These are phyloP conservation scores for Raphanus hybrid DNA, from an alignment of 441 rosid genomes.

Conservation along the genomic window DNA sequence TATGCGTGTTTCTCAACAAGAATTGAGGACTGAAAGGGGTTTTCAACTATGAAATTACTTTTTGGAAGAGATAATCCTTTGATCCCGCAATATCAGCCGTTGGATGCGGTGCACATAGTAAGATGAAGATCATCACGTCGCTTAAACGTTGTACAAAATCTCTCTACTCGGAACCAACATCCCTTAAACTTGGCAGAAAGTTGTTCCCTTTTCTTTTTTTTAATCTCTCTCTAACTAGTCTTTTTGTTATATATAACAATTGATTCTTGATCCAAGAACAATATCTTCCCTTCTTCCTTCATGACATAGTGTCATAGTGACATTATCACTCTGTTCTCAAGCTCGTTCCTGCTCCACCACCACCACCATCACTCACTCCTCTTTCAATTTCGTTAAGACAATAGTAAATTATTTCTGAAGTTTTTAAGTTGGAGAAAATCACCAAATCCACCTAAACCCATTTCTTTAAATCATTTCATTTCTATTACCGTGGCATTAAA, in stretches of 20 bases:
- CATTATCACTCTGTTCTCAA: slow-evolving; percentile 24
- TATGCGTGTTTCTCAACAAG: background rate
- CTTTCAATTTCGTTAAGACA: slow-evolving; percentile 21
- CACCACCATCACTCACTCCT: slow-evolving; percentile 31
- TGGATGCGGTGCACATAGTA: slow-evolving; percentile 26
- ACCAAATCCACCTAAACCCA: slow-evolving; percentile 41
- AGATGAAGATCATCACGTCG: slow-evolving; percentile 21
- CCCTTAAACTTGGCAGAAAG: slow-evolving; percentile 20
- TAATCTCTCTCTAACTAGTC: background rate
- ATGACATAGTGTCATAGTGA: slow-evolving; percentile 14
- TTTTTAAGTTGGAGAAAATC: background rate
- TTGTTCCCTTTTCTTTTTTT: slow-evolving; percentile 7
- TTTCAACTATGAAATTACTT: background rate
- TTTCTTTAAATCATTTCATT: slow-evolving; percentile 17
- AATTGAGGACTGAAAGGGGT: background rate
- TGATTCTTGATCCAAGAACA: slow-evolving; percentile 4
- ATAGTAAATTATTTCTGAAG: background rate
- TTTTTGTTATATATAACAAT: background rate
- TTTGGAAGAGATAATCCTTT: background rate
- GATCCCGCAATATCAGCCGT: slow-evolving; percentile 30
- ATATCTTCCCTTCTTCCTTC: slow-evolving; percentile 7
- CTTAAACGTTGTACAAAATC: slow-evolving; percentile 26
- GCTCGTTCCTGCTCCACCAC: slow-evolving; percentile 38
- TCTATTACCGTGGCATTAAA: slow-evolving; percentile 6
- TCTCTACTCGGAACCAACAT: slow-evolving; percentile 17